Evolutionary conservation across 148 eudicot species (phyloP).

Genomic region (Rhododendron ovatum): DNA sequence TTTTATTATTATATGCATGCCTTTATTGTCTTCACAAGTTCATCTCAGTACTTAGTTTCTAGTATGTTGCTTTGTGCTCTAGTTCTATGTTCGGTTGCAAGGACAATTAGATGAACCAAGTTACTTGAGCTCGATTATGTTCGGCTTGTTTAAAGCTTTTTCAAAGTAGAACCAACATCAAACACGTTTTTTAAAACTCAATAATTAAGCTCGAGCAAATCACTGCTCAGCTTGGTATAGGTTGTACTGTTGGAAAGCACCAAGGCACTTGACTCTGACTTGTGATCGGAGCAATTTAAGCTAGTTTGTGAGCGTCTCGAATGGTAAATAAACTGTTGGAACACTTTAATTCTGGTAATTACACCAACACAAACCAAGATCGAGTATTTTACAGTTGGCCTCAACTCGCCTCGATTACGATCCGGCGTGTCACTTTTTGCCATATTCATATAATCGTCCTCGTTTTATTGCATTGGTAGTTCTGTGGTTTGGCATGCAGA

Average conservation of each 20-base stretch:
- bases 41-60: not conserved
- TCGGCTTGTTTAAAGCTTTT: not conserved
- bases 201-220: not conserved
- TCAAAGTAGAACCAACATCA: not conserved
- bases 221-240: not conserved
- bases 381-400: not conserved
- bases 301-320: not conserved
- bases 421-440: not conserved
- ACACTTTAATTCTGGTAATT: not conserved
- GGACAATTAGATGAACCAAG: not conserved
- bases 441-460: not conserved
- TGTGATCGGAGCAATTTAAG: not conserved
- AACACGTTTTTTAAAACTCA: not conserved
- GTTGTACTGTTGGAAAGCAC: not conserved
- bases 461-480: not conserved
- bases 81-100: not conserved
- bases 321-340: not conserved
- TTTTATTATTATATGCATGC: not conserved
- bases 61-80: not conserved
- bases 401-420: not conserved
- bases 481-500: conserved; percentile 1
- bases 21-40: not conserved
- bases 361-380: not conserved
- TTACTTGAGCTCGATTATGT: not conserved
- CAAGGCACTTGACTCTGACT: not conserved